A percentile compares a stretch with the other conserved stretches of the same genome.
Evolutionary conservation across 257 asterid genomes (phyloP).

Genomic region (Anisodus acutangulus): DNA sequence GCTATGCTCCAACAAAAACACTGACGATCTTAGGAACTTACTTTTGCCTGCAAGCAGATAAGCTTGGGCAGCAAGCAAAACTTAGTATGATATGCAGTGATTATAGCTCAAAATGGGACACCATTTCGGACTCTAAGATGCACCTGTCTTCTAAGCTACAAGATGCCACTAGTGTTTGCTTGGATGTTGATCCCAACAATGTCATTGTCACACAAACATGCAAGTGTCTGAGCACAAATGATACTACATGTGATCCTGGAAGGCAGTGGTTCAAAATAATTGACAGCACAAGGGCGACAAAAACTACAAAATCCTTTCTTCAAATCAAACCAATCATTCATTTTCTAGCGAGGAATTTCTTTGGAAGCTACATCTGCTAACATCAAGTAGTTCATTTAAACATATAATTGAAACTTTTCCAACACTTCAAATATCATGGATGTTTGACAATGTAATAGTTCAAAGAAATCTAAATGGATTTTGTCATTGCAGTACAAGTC

Average conservation of each 20-base stretch:
- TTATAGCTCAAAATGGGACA: slow-evolving; percentile 69
- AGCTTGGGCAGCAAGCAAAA: slow-evolving; percentile 67
- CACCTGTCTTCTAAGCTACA: slow-evolving; percentile 73
- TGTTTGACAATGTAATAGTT: not conserved
- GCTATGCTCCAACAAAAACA: slow-evolving; percentile 55
- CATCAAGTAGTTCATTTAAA: slow-evolving; percentile 13
- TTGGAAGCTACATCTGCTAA: slow-evolving; percentile 40
- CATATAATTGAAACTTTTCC: not conserved
- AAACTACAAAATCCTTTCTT: slow-evolving; percentile 29
- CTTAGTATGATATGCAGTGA: slow-evolving; percentile 62
- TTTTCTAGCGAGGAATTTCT: slow-evolving; percentile 43
- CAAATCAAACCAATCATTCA: slow-evolving; percentile 43
- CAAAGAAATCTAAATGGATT: not conserved
- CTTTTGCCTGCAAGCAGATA: slow-evolving; percentile 72
- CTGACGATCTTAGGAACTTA: slow-evolving; percentile 65
- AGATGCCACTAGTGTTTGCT: slow-evolving; percentile 66
- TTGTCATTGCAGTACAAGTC: not conserved
- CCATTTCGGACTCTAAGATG: slow-evolving; percentile 83
- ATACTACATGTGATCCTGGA: slow-evolving; percentile 74
- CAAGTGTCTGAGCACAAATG: slow-evolving; percentile 61
- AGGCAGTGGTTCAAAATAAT: slow-evolving; percentile 96
- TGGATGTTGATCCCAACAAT: slow-evolving; percentile 71
- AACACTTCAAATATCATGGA: not conserved
- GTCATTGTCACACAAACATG: slow-evolving; percentile 65
- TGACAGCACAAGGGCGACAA: slow-evolving; percentile 69